Conservation (phyloP, 2,329 filamentous ascomycete species). For the Aspergillus brasiliensis region DNA sequence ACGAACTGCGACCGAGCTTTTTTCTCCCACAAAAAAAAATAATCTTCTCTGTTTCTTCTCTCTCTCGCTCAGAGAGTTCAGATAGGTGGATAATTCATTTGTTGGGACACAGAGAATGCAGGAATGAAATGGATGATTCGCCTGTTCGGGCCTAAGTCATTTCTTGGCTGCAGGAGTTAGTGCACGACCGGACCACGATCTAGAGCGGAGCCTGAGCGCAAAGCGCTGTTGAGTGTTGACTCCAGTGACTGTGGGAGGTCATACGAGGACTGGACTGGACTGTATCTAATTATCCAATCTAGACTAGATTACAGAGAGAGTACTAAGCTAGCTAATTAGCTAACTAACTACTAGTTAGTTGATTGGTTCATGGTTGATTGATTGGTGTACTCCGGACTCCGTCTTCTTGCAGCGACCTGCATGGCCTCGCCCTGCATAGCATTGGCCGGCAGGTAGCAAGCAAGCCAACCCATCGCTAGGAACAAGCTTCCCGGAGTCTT, state of each 20-base stretch:
- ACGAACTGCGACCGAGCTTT: slow-evolving; percentile 2
- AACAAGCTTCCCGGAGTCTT: neutral
- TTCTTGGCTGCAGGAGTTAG: neutral
- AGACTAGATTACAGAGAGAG: too few relatives aligned
- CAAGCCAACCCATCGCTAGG: neutral
- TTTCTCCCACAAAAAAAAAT: neutral
- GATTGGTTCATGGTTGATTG: too few relatives aligned
- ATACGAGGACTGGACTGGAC: too few relatives aligned
- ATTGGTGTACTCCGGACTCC: neutral
- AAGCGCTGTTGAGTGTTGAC: neutral
- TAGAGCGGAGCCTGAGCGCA: neutral
- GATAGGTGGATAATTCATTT: neutral
- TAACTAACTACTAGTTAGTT: too few relatives aligned
- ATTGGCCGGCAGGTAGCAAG: neutral
- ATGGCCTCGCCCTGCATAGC: neutral
- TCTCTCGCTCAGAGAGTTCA: neutral
- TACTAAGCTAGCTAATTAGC: too few relatives aligned
- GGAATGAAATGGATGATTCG: neutral
- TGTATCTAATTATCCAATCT: too few relatives aligned
- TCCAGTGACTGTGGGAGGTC: neutral
- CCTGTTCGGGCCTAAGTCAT: neutral
- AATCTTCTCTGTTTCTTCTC: neutral
- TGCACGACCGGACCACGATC: neutral
- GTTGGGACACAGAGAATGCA: neutral
- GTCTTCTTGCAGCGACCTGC: neutral